Conservation (phyloP, 805 yeast genomes). For the Lipomyces sp. region DNA sequence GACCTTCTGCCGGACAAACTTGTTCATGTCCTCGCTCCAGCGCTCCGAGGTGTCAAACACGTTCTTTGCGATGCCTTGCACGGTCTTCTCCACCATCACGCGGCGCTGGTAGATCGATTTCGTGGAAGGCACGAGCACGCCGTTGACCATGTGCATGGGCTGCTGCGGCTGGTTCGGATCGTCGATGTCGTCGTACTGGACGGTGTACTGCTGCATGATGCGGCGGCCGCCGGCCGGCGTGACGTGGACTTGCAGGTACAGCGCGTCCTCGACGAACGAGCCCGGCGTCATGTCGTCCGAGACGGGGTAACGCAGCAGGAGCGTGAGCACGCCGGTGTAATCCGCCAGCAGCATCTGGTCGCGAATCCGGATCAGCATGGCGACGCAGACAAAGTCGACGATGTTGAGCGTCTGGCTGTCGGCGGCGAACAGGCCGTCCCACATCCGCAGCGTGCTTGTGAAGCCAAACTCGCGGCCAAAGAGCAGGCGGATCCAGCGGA, state of each 20-base stretch:
- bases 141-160: slow-evolving; percentile 24
- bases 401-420: slow-evolving; percentile 33
- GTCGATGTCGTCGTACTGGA: slow-evolving; percentile 5
- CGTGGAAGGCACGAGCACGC: slow-evolving; percentile 13
- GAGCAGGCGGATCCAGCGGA: slow-evolving; percentile 39
- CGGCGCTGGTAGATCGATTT: slow-evolving; percentile 11
- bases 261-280: slow-evolving; percentile 26
- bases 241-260: slow-evolving; percentile 23
- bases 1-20: slow-evolving; percentile 20
- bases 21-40: slow-evolving; percentile 25
- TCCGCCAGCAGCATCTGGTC: slow-evolving; percentile 17
- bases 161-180: slow-evolving; percentile 1
- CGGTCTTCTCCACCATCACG: slow-evolving; percentile 14
- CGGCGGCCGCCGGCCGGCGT: slow-evolving; percentile 21
- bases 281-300: slow-evolving; percentile 17
- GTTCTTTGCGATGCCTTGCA: slow-evolving; percentile 24
- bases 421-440: slow-evolving; percentile 41
- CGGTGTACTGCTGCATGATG: slow-evolving; percentile 18
- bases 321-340: slow-evolving; percentile 23
- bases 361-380: slow-evolving; percentile 37
- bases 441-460: slow-evolving; percentile 31
- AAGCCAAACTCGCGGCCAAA: slow-evolving; percentile 40
- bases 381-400: slow-evolving; percentile 39
- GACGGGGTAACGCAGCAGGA: slow-evolving; percentile 26
- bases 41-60: slow-evolving; percentile 22